A percentile compares a stretch with the other conserved stretches of the same genome.
phyloP scores from a whole-genome alignment of 2,329 filamentous ascomycete species.

The Westerdykella aurantiaca region DNA sequence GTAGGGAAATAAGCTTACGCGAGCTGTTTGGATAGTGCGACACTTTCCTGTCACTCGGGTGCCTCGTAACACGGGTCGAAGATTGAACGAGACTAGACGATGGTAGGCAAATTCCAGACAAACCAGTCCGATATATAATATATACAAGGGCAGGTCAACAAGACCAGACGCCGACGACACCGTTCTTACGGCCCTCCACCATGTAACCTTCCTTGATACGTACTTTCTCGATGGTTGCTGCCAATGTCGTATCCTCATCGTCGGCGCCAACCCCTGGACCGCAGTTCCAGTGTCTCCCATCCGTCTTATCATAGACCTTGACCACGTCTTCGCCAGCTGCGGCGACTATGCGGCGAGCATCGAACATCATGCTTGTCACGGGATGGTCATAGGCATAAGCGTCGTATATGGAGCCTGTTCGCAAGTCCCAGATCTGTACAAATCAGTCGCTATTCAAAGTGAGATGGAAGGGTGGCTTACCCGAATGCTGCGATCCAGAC shows the following conservation, averaged over 20 bases:
- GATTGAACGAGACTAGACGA: too few species aligned
- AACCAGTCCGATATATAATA: neutral
- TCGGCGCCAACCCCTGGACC: slow-evolving; percentile 68
- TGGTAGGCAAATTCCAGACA: neutral
- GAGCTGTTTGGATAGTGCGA: too few species aligned
- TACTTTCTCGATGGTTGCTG: slow-evolving; percentile 66
- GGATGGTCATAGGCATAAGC: slow-evolving; percentile 92
- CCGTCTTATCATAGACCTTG: slow-evolving; percentile 97
- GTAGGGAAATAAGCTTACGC: too few species aligned
- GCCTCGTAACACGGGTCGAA: too few species aligned
- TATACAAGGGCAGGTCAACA: slow-evolving; percentile 21
- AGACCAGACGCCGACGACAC: slow-evolving; percentile 80
- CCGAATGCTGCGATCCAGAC: slow-evolving; percentile 84
- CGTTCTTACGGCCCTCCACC: slow-evolving; percentile 82
- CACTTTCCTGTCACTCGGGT: too few species aligned
- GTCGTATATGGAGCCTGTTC: slow-evolving; percentile 90
- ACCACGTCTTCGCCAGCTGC: slow-evolving; percentile 89
- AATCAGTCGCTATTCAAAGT: slow-evolving; percentile 13
- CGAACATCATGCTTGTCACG: slow-evolving; percentile 96
- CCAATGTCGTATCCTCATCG: slow-evolving; percentile 56
- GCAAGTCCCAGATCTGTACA: slow-evolving; percentile 93
- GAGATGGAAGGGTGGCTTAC: slow-evolving; percentile 52
- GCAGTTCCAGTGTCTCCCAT: slow-evolving; percentile 94
- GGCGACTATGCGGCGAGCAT: slow-evolving; percentile 78
- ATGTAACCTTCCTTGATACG: slow-evolving; percentile 91